A percentile compares a stretch with the other conserved stretches of the same genome.
Evolutionary conservation across 768 basidiomycete genomes (phyloP).

Genomic region (Suillus luteus): DNA sequence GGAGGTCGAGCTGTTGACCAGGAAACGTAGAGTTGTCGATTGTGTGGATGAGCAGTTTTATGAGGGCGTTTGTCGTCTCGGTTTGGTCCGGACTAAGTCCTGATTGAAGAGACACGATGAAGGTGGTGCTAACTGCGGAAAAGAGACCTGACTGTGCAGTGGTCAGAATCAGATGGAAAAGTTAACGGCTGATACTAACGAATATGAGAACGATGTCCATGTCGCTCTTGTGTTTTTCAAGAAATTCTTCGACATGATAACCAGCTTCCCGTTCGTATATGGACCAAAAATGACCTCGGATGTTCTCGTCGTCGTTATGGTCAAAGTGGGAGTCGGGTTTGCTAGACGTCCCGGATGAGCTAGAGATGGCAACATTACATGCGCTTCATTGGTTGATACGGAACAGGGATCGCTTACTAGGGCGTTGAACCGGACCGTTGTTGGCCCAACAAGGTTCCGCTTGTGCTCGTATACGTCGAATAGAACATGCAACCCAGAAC

Average conservation of each 20-base stretch:
- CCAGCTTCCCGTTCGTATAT: constrained; percentile 19
- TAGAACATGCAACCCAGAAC: background rate
- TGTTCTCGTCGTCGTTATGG: background rate
- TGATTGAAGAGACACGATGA: constrained; percentile 39
- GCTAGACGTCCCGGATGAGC: background rate
- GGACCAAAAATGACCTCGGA: constrained; percentile 16
- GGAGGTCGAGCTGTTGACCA: constrained; percentile 8
- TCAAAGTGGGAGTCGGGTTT: background rate
- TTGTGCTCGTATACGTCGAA: background rate
- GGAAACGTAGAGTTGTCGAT: constrained; percentile 11
- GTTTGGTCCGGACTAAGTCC: constrained; percentile 31
- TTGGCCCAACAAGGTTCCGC: background rate
- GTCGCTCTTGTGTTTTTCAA: constrained; percentile 20
- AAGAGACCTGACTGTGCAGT: constrained; percentile 40
- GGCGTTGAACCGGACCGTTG: background rate
- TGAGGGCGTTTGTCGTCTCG: constrained; percentile 22
- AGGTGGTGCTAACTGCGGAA: constrained; percentile 39
- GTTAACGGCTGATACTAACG: constrained; percentile 13
- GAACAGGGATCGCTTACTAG: background rate
- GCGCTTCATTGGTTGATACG: background rate
- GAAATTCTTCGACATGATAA: constrained; percentile 20
- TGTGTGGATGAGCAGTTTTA: constrained; percentile 17
- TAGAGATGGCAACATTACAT: background rate
- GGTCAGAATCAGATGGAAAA: background rate
- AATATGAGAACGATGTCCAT: constrained; percentile 27